phyloP scores from a whole-genome alignment of 768 basidiomycete genomes.

The Mycena rosella region DNA sequence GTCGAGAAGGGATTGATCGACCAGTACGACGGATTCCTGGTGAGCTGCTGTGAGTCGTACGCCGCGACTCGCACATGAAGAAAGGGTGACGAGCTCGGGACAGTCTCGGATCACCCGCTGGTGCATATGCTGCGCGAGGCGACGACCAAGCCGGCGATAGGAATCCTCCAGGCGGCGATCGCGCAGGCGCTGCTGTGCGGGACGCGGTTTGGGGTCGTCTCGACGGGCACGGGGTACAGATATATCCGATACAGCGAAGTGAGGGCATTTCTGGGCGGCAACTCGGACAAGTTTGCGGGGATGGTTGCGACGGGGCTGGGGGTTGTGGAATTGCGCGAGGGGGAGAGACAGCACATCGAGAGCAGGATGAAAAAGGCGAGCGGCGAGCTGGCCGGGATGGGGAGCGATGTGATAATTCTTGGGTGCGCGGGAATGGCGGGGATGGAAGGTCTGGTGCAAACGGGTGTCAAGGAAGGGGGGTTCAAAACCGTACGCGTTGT shows the following conservation, averaged over 20 bases:
- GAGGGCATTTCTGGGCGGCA: conserved; percentile 49
- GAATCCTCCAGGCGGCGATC: conserved; percentile 53
- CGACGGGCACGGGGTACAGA: conserved; percentile 51
- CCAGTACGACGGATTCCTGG: conserved; percentile 51
- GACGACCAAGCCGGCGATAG: conserved; percentile 49
- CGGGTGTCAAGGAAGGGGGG: conserved; percentile 45
- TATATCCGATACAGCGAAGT: conserved; percentile 50
- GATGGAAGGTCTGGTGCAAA: conserved; percentile 49
- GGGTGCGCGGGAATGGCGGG: conserved; percentile 57
- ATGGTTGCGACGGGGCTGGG: conserved; percentile 48
- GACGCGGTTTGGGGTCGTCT: conserved; percentile 53
- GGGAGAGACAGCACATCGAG: conserved; percentile 45
- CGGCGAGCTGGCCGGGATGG: conserved; percentile 45
- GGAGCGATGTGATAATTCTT: conserved; percentile 53
- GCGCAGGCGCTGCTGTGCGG: conserved; percentile 50
- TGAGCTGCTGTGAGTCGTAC: conserved; percentile 52
- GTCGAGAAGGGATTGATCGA: conserved; percentile 41
- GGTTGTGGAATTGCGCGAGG: conserved; percentile 50
- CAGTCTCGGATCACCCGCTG: conserved; percentile 55
- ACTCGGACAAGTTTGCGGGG: conserved; percentile 52
- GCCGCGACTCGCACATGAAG: not conserved
- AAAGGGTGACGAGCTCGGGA: not conserved
- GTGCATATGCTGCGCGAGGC: conserved; percentile 49
- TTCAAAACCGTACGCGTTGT: conserved; percentile 45
- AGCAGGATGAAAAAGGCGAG: conserved; percentile 47